Percentiles rank a stretch among this genome's conserved stretches.
Conservation (phyloP, 164 flowering plant genomes). For the Houttuynia cordata region DNA sequence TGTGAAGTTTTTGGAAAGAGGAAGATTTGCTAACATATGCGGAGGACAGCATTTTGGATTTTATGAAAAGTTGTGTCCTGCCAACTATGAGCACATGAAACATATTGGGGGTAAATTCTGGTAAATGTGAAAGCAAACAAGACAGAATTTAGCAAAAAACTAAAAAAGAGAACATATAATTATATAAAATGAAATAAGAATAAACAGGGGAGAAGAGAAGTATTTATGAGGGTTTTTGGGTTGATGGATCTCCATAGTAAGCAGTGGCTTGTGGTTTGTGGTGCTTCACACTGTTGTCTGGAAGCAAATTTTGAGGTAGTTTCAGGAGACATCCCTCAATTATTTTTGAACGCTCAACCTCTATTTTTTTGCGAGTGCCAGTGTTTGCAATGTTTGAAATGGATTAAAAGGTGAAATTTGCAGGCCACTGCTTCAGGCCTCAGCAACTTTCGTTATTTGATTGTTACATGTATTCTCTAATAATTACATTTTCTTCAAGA, state of each 20-base stretch:
- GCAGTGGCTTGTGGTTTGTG: conserved; percentile 16
- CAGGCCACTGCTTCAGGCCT: conserved; percentile 6
- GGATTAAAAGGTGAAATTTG: conserved; percentile 5
- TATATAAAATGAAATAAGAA: not conserved
- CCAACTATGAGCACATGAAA: not conserved
- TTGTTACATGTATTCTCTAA: conserved; percentile 5
- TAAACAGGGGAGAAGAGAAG: conserved; percentile 5
- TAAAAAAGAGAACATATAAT: conserved; percentile 6
- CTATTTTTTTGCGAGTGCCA: not conserved
- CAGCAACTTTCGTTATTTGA: not conserved
- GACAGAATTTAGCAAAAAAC: conserved; percentile 4
- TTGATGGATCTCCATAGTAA: conserved; percentile 27
- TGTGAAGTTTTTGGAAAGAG: not conserved
- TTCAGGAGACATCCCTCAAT: conserved; percentile 5
- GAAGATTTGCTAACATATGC: not conserved
- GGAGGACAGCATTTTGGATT: conserved; percentile 3
- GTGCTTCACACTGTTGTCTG: not conserved
- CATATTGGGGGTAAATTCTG: not conserved
- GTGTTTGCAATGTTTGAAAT: not conserved
- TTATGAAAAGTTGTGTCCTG: not conserved
- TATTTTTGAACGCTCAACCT: not conserved
- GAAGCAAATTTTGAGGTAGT: conserved; percentile 17
- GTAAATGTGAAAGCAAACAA: not conserved
- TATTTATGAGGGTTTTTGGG: conserved; percentile 7
- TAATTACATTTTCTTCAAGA: conserved; percentile 20